phyloP scores from a whole-genome alignment of 306 rosid species.

The Begonia fuchsioides region DNA sequence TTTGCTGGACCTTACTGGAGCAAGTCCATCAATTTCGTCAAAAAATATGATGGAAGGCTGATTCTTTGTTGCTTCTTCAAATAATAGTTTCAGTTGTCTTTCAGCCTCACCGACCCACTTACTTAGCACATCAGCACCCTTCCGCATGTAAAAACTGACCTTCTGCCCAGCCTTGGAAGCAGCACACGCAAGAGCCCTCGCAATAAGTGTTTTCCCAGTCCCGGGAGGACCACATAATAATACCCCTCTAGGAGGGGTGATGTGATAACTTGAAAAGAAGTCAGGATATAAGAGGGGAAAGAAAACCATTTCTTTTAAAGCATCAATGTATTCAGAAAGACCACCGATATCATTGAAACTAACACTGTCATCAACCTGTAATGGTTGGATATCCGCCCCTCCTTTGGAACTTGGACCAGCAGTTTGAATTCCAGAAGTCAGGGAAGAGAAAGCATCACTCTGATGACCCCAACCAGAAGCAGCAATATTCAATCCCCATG shows the following conservation, averaged over 20 bases:
- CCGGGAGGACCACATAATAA: slow-evolving; percentile 98
- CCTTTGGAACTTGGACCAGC: slow-evolving; percentile 99
- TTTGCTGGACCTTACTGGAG: slow-evolving; percentile 98
- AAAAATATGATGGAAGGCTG: slow-evolving; percentile 95
- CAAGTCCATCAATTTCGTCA: slow-evolving; percentile 98
- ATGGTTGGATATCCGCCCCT: slow-evolving; percentile 96
- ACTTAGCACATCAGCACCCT: slow-evolving; percentile 96
- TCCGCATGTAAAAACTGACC: slow-evolving; percentile 98
- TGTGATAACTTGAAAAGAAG: slow-evolving; percentile 89
- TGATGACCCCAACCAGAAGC: slow-evolving; percentile 99
- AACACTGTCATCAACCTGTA: slow-evolving; percentile 92
- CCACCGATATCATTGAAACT: slow-evolving; percentile 94
- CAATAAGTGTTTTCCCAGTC: slow-evolving; percentile 90
- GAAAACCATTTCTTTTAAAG: slow-evolving; percentile 96
- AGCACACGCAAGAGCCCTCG: slow-evolving; percentile 94
- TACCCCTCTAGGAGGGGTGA: slow-evolving; percentile 97
- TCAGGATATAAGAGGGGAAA: slow-evolving; percentile 93
- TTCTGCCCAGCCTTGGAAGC: slow-evolving; percentile 99
- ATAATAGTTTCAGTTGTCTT: slow-evolving; percentile 88
- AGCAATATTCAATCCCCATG: slow-evolving; percentile 85
- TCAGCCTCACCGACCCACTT: slow-evolving; percentile 99
- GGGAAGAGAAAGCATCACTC: slow-evolving; percentile 63
- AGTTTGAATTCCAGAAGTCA: slow-evolving; percentile 91
- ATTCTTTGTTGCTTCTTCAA: slow-evolving; percentile 98
- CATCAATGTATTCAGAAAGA: slow-evolving; percentile 77